Evolutionary conservation across 2,329 filamentous ascomycete genomes (phyloP), one percentile per base, ranked within the genome.

Genomic region (Talaromyces sp.): DNA sequence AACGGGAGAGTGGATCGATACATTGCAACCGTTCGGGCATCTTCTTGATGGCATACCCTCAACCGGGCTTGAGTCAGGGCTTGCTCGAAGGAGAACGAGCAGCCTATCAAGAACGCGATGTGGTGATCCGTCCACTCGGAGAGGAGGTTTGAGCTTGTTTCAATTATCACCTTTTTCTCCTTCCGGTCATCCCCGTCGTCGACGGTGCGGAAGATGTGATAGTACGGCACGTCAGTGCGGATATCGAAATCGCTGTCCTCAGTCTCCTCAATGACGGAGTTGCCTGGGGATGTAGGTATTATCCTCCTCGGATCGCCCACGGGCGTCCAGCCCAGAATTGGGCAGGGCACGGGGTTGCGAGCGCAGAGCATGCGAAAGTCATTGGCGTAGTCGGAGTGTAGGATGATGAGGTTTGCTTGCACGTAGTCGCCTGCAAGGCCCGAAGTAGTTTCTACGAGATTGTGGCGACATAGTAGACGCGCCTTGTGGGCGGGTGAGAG

Each of bases 301-400:
- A 60, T 39, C 31, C 21, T 28, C 31, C 63, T 62, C 0, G 70
- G 66, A 11, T 74, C 69, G 3, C 85, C 85, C 0, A 76, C 72
- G 0, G 65, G 48, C 0, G 74, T 72, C 14, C 46, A 50, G 12
- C 81, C 84, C 9, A 88, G 76, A 0, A 88, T 74, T 0, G 86
- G 86, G 67, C 86, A 88, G 0, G 86, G 81, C 0, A 88, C 85
- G 2, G 86, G 84, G 66, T 88, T 88, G 56, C 85, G 80, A 1
- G 78, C 76, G 71, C 86, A 88, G 25, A 88, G 81, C 18, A 80
- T 71, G 12, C 82, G 79, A 71, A 88, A 88, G 70, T 87, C 83
- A 18, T 75, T 58, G 12, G 86, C 85, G 70, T 86, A 84, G 35
- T 75, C 72, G 1, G 80, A 81, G 0, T 85, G 85, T 0, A 88